These are phyloP conservation scores for Zymoseptoria passerinii DNA, from an alignment of 2,329 filamentous ascomycete genomes.

Conservation along the genomic window DNA sequence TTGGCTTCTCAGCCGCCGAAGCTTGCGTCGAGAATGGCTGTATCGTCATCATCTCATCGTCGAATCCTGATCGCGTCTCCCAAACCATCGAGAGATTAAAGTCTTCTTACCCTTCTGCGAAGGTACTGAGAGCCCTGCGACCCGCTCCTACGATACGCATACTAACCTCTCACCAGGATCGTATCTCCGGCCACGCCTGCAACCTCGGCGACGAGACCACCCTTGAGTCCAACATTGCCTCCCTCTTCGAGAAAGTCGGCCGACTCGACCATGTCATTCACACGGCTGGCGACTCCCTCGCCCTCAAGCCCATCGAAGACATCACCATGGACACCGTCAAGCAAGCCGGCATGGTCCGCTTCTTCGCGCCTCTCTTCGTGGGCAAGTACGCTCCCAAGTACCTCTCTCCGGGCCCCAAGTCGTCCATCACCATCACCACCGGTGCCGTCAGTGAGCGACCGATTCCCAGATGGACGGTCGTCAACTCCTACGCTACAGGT, in stretches of 20 bases:
- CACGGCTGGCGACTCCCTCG: conserved; percentile 47
- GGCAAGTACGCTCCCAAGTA: conserved; percentile 44
- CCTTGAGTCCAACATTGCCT: conserved; percentile 41
- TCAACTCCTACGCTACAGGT: conserved; percentile 43
- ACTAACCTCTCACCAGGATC: conserved; percentile 8
- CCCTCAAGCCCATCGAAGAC: conserved; percentile 34
- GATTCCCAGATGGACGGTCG: conserved; percentile 43
- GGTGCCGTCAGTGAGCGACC: conserved; percentile 47
- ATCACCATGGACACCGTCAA: conserved; percentile 35
- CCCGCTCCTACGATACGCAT: neutral
- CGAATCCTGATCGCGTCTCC: conserved; percentile 43
- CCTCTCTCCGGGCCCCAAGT: conserved; percentile 35
- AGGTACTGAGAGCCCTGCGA: conserved; percentile 3
- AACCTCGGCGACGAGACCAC: conserved; percentile 41
- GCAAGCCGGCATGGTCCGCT: conserved; percentile 42
- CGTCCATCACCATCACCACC: conserved; percentile 50
- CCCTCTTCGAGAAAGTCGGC: conserved; percentile 35
- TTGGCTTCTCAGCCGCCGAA: conserved; percentile 55
- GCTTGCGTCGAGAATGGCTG: conserved; percentile 48
- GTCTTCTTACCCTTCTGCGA: conserved; percentile 36
- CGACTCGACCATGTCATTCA: conserved; percentile 49
- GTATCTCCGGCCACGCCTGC: conserved; percentile 39
- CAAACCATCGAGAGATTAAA: conserved; percentile 40
- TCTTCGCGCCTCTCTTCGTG: conserved; percentile 44
- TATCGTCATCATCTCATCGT: conserved; percentile 53